Evolutionary conservation across 2,329 filamentous ascomycete genomes (phyloP).

Genomic region (Phoma sp.): DNA sequence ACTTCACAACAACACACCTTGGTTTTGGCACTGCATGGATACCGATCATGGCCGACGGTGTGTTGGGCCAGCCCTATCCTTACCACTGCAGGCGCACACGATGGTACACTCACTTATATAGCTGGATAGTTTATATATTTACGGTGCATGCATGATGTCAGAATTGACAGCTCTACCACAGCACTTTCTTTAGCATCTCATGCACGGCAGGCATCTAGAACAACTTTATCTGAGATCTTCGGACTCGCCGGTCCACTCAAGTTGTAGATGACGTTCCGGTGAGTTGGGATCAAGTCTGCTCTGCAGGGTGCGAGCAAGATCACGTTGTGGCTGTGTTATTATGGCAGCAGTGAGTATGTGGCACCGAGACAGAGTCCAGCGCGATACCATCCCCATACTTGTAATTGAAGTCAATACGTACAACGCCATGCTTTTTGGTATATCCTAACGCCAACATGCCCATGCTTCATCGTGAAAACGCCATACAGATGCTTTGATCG

Average conservation of each 20-base stretch:
- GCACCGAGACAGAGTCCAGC: too few species aligned
- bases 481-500: constrained; percentile 24
- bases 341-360: too few species aligned
- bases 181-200: background rate
- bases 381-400: too few species aligned
- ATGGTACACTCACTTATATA: background rate
- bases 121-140: background rate
- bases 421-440: constrained; percentile 33
- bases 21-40: background rate
- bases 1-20: background rate
- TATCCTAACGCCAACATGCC: constrained; percentile 26
- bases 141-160: background rate
- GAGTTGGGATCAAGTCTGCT: background rate
- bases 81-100: background rate
- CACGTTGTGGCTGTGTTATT: too few species aligned
- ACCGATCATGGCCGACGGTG: background rate
- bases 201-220: background rate
- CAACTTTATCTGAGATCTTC: background rate
- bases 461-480: constrained; percentile 20
- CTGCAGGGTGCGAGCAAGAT: background rate
- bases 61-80: background rate
- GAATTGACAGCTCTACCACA: background rate
- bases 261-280: too few species aligned
- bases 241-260: background rate
- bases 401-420: too few species aligned